Percentiles rank a stretch among this genome's conserved stretches.
Evolutionary conservation across 2,329 filamentous ascomycete species (phyloP).

Genomic region (Emericellopsis cladophorae): DNA sequence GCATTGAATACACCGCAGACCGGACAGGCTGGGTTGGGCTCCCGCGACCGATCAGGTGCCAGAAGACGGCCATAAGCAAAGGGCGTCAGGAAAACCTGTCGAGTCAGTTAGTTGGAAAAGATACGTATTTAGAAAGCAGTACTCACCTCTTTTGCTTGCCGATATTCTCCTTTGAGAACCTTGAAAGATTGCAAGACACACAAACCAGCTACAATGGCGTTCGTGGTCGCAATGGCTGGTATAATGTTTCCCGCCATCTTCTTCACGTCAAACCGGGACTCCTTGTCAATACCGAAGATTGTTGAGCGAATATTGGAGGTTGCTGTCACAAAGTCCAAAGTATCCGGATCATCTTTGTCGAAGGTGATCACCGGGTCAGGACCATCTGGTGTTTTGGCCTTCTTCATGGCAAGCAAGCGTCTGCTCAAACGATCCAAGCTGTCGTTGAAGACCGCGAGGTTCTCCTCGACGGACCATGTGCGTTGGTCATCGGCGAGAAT

Average conservation of each 20-base stretch:
- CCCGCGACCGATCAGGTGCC: constrained; percentile 40
- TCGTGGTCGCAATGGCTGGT: constrained; percentile 93
- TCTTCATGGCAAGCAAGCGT: constrained; percentile 54
- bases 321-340: constrained; percentile 84
- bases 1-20: constrained; percentile 68
- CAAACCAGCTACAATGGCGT: constrained; percentile 86
- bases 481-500: constrained; percentile 56
- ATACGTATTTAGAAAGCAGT: background rate
- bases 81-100: constrained; percentile 65
- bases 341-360: constrained; percentile 94
- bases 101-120: background rate
- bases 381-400: constrained; percentile 21
- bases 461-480: constrained; percentile 73
- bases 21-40: constrained; percentile 70
- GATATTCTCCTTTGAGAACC: constrained; percentile 61
- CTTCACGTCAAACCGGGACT: constrained; percentile 93
- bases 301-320: constrained; percentile 80
- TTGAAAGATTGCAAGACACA: constrained; percentile 92
- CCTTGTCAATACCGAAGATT: constrained; percentile 78
- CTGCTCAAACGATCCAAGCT: constrained; percentile 67
- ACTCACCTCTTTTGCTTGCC: constrained; percentile 59
- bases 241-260: constrained; percentile 99
- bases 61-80: constrained; percentile 45
- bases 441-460: constrained; percentile 74
- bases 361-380: constrained; percentile 63